Evolutionary conservation across 192 early-diverging fungal genomes (phyloP), one percentile per base, ranked within the genome.

Genomic region (Piromyces sp.): DNA sequence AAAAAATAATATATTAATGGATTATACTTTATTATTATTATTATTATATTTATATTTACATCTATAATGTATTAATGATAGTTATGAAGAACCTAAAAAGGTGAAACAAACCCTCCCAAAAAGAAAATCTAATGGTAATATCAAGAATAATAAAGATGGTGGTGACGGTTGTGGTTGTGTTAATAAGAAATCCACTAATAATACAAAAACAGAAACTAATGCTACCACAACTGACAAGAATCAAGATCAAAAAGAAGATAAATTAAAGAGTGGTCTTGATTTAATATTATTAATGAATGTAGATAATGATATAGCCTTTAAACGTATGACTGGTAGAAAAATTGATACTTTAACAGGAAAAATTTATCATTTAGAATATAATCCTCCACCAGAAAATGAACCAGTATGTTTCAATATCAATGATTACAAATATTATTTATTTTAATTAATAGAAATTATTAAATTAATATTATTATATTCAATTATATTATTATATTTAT

Each of bases 61-160:
- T n/a, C 15, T 79, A 29, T 86, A 29, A 22, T 78, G 79, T 31
- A 42, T 36, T 2, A 40, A 15, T 14, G 1, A 33, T 68, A 90
- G 89, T 5, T 91, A 91, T 82, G 90, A 91, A 82, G 90, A 91
- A 79, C 90, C 90, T 12, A 91, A 91, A 80, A 89, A 89, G 22
- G 84, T 89, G 22, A 91, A 91, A 82, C 86, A 84, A 51, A 87
- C 89, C 13, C 86, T 89, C 79, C 84, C 89, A 3, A 91, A 91
- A 80, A 81, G 90, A 30, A 83, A 85, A 30, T 84, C 86, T 28
- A 86, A 83, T 58, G 83, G 82, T 0, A 84, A 83, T 30, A 83
- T 29, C 15, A 84, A 82, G n/a, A 30, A 80, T 17, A 29, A 33
- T 19, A 82, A 30, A 33, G 31, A 33, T 9, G 31, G 31, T 6